phyloP scores from a whole-genome alignment of 139 green algal species.

The Chlamydomonas eustigma region DNA sequence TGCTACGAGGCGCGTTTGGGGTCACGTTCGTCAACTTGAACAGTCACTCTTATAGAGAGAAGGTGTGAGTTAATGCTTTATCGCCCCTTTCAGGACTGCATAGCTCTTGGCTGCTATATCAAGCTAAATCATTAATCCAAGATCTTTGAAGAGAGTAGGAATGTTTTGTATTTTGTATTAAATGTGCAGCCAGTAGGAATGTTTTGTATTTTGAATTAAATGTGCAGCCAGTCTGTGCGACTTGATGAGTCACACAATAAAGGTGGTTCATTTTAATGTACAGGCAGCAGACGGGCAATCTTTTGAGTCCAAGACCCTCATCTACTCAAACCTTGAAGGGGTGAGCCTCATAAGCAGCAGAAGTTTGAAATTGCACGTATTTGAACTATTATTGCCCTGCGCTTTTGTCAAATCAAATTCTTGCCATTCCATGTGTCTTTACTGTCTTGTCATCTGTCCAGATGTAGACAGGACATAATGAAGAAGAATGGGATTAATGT shows the following conservation, averaged over 20 bases:
- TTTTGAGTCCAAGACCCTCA: background rate
- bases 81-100: background rate
- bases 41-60: conserved; percentile 51
- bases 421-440: no score
- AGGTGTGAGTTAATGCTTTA: conserved; percentile 13
- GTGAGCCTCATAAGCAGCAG: background rate
- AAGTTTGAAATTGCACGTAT: background rate
- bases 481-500: background rate
- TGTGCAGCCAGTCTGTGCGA: background rate
- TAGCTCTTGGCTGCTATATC: no score
- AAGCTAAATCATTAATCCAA: no score
- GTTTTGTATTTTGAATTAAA: conserved; percentile 1
- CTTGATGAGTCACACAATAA: no score
- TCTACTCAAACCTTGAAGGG: background rate
- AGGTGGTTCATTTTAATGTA: background rate
- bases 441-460: background rate
- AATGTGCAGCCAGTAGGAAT: background rate
- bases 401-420: no score
- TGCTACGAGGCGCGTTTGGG: conserved; percentile 39
- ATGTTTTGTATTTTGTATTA: background rate
- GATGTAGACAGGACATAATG: background rate
- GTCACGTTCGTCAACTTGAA: conserved; percentile 72
- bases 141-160: background rate
- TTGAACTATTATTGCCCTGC: no score
- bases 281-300: background rate